Percentiles rank a stretch among this genome's conserved stretches.
Evolutionary conservation across 129 eudicot species (phyloP).

Genomic region (Dittrichia graveolens): DNA sequence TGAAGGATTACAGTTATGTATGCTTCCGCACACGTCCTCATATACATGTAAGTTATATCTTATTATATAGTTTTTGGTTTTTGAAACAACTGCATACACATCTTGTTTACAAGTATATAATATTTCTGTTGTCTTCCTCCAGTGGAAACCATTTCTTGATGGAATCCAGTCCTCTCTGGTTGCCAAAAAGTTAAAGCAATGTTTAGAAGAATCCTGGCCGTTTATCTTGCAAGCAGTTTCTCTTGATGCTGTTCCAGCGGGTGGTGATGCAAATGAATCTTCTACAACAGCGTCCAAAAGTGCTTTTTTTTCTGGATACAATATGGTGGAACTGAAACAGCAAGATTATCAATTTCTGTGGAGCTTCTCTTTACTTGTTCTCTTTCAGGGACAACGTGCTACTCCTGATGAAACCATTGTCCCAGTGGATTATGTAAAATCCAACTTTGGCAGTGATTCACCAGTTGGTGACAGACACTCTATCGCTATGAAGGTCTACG

Average conservation of each 20-base stretch:
- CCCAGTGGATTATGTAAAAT: conserved; percentile 52
- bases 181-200: conserved; percentile 66
- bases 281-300: conserved; percentile 41
- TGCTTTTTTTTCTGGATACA: conserved; percentile 67
- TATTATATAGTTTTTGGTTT: conserved; percentile 15
- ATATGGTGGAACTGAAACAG: conserved; percentile 76
- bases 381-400: conserved; percentile 75
- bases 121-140: conserved; percentile 27
- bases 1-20: conserved; percentile 78
- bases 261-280: conserved; percentile 44
- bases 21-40: conserved; percentile 60
- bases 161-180: conserved; percentile 84
- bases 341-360: conserved; percentile 84
- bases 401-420: conserved; percentile 49
- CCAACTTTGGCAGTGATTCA: conserved; percentile 56
- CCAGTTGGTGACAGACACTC: conserved; percentile 47
- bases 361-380: conserved; percentile 78
- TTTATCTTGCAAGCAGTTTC: conserved; percentile 87
- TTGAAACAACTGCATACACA: conserved; percentile 11
- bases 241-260: conserved; percentile 86
- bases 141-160: conserved; percentile 97
- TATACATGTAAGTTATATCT: conserved; percentile 58
- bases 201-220: conserved; percentile 96
- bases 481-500: conserved; percentile 52
- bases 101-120: conserved; percentile 15